A percentile compares a stretch with the other conserved stretches of the same genome.
Conservation (phyloP, 2,329 filamentous ascomycete species). For the Ilyonectria destructans region DNA sequence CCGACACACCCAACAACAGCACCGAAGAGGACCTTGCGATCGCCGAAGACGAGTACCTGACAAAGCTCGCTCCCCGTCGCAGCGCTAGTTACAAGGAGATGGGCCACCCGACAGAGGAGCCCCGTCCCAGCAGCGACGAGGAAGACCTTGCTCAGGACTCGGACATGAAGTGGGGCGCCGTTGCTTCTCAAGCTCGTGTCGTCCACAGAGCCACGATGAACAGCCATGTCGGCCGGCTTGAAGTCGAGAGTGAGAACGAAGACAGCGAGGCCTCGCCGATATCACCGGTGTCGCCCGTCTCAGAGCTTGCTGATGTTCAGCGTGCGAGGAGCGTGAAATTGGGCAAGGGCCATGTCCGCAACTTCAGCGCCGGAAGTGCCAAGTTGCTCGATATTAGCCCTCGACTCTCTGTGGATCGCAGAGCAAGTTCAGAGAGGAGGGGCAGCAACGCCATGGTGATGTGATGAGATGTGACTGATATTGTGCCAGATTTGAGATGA, state of each 20-base stretch:
- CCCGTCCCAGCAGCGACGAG: constrained; percentile 73
- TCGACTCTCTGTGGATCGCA: constrained; percentile 68
- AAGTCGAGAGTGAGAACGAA: constrained; percentile 58
- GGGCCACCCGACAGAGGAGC: constrained; percentile 65
- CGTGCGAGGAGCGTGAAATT: constrained; percentile 82
- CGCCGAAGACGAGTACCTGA: constrained; percentile 82
- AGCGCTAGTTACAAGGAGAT: constrained; percentile 47
- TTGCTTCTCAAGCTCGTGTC: constrained; percentile 67
- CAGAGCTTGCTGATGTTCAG: constrained; percentile 63
- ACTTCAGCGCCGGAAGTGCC: constrained; percentile 85
- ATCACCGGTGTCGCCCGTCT: constrained; percentile 44
- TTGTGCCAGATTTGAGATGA: constrained; percentile 37
- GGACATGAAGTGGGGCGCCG: constrained; percentile 68
- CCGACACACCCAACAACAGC: constrained; percentile 57
- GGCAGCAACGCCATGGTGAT: constrained; percentile 41
- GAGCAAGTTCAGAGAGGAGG: constrained; percentile 55
- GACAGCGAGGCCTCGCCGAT: constrained; percentile 50
- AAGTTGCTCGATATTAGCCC: constrained; percentile 79
- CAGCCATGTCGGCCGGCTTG: constrained; percentile 69
- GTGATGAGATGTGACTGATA: constrained; percentile 38
- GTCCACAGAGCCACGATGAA: constrained; percentile 72
- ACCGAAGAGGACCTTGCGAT: constrained; percentile 77
- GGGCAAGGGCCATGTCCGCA: constrained; percentile 76
- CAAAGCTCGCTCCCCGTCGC: constrained; percentile 58
- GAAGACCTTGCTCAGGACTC: constrained; percentile 63